Evolutionary conservation across 2,329 filamentous ascomycete species (phyloP).

Genomic region (Fusarium zealandicum): DNA sequence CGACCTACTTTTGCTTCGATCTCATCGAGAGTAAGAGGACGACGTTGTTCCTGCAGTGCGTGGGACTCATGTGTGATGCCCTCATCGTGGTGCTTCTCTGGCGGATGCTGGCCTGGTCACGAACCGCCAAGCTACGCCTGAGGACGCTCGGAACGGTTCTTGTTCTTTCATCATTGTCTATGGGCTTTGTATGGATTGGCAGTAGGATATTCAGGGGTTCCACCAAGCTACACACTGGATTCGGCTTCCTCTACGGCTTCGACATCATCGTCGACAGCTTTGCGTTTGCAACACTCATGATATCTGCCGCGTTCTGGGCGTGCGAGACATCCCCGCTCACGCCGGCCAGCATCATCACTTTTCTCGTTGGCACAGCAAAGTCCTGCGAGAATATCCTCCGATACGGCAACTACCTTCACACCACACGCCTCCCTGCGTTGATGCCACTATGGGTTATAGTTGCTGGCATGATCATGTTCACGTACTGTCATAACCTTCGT

Average conservation of each 20-base stretch:
- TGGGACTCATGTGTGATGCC: conserved; percentile 56
- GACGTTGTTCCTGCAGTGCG: conserved; percentile 52
- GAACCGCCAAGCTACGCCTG: conserved; percentile 56
- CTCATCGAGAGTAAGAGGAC: conserved; percentile 49
- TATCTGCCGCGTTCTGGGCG: conserved; percentile 55
- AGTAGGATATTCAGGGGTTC: conserved; percentile 42
- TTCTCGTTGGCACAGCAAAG: conserved; percentile 50
- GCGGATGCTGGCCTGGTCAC: conserved; percentile 60
- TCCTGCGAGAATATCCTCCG: conserved; percentile 47
- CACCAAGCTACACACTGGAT: conserved; percentile 39
- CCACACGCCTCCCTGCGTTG: conserved; percentile 47
- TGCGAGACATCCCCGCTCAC: conserved; percentile 56
- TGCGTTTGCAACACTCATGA: conserved; percentile 52
- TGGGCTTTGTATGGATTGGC: conserved; percentile 48
- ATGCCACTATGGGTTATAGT: conserved; percentile 50
- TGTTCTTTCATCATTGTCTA: conserved; percentile 49
- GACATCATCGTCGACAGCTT: conserved; percentile 59
- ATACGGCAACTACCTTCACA: conserved; percentile 56
- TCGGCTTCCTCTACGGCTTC: conserved; percentile 56
- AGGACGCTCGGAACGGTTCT: conserved; percentile 54
- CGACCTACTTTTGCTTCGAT: conserved; percentile 60
- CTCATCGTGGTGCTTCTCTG: conserved; percentile 57
- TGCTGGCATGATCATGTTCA: conserved; percentile 52
- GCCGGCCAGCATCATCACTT: conserved; percentile 53
- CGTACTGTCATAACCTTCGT: conserved; percentile 53